Evolutionary conservation across 2,329 filamentous ascomycete species (phyloP), one percentile per base, ranked within the genome.

Genomic region (Penicillium sp.): DNA sequence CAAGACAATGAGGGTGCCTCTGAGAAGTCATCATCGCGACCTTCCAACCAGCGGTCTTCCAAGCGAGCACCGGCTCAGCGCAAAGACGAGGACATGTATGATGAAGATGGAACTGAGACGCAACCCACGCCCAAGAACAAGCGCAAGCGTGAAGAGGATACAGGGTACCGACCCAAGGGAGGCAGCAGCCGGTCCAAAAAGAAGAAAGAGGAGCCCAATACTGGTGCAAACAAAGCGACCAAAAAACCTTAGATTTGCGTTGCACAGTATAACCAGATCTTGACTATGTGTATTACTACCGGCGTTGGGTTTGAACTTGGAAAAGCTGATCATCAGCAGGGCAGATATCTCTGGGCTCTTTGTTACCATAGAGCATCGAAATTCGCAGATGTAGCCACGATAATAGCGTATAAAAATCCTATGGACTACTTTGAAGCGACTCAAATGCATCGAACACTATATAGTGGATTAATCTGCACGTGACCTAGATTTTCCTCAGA

Each of bases 1-100:
- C 89, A 96, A 71, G 90, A 92, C 66, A 84, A 86, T 52, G 86
- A 88, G 65, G 65, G 69, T 31, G 65, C 70, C 6, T 72, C 74
- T 4, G 76, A 79, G 54, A 79, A 78, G 64, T 71, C 73, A 31
- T 57, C 64, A 18, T 69, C 71, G 13, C 70, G 74, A 36, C 70
- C 75, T 10, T 71, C 74, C 14, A 75, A 73, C 44, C 64, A 71
- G 40, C 73, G 77, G 34, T 61, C 70, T 24, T 78, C 76, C 4
- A 78, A 78, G 51, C 71, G 75, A 27, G 69, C 70, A 24, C 68
- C 72, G 2, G 67, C 66, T 6, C 69, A 73, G 52, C 71, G 71
- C 53, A 73, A 74, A 57, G 72, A 78, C 31, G 71, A 77, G 55
- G 71, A 77, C 14, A 56, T 68, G 32, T 71, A 76, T 49, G 77